Conservation (phyloP, 2,329 filamentous ascomycete species). For the Colletotrichum costaricense region DNA sequence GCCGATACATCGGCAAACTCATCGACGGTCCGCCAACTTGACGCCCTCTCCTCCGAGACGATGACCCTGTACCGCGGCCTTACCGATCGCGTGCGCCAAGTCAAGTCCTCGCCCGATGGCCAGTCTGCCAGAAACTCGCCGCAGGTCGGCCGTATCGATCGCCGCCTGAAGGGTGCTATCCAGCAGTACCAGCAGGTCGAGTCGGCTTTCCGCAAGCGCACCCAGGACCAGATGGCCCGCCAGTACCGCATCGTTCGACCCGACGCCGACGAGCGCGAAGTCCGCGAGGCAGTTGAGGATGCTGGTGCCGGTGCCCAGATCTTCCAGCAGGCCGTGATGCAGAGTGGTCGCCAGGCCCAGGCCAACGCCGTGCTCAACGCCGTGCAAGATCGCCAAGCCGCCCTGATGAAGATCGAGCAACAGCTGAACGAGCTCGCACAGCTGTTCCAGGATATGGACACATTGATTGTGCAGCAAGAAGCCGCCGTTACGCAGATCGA, state of each 20-base stretch:
- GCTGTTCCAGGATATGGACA: slow-evolving; percentile 91
- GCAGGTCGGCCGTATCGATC: slow-evolving; percentile 85
- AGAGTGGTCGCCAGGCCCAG: slow-evolving; percentile 83
- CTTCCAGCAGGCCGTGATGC: slow-evolving; percentile 88
- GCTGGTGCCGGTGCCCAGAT: slow-evolving; percentile 76
- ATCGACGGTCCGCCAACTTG: slow-evolving; percentile 75
- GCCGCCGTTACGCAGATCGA: slow-evolving; percentile 84
- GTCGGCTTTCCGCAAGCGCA: slow-evolving; percentile 81
- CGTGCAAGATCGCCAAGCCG: slow-evolving; percentile 84
- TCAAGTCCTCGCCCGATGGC: slow-evolving; percentile 86
- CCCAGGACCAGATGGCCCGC: slow-evolving; percentile 85
- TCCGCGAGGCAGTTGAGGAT: slow-evolving; percentile 81
- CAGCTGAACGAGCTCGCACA: slow-evolving; percentile 89
- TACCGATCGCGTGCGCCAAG: slow-evolving; percentile 79
- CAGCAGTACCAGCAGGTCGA: slow-evolving; percentile 85
- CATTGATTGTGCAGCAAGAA: slow-evolving; percentile 88
- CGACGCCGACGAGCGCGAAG: slow-evolving; percentile 81
- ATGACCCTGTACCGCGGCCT: slow-evolving; percentile 86
- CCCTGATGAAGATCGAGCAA: slow-evolving; percentile 90
- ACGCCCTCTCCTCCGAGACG: slow-evolving; percentile 79
- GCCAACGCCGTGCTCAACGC: slow-evolving; percentile 82
- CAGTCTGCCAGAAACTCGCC: slow-evolving; percentile 78
- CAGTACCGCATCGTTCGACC: slow-evolving; percentile 92
- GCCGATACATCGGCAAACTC: slow-evolving; percentile 77
- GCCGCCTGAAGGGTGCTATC: slow-evolving; percentile 83